These are phyloP conservation scores for Acacia confusa DNA, from an alignment of 306 rosid genomes.

Conservation along the genomic window DNA sequence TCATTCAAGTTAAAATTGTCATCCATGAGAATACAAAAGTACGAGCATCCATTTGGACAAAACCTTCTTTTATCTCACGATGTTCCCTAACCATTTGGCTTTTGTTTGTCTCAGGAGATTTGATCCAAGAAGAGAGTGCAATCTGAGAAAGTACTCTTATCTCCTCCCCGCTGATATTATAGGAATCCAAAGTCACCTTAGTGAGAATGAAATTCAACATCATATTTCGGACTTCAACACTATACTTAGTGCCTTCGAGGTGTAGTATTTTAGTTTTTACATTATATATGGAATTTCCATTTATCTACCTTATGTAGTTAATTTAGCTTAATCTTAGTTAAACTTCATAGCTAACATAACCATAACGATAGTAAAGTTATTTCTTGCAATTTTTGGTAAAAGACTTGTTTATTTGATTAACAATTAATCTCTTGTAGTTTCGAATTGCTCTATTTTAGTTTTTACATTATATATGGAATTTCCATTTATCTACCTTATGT, in stretches of 20 bases:
- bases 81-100: conserved; percentile 12
- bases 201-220: conserved; percentile 51
- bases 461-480: conserved; percentile 8
- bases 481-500: neutral
- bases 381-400: neutral
- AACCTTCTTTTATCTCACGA: neutral
- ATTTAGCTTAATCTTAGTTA: conserved; percentile 1
- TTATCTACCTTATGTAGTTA: conserved; percentile 3
- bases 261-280: conserved; percentile 29
- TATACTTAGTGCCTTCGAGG: conserved; percentile 72
- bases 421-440: neutral
- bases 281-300: conserved; percentile 5
- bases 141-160: conserved; percentile 80
- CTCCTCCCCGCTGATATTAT: conserved; percentile 83
- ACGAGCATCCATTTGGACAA: neutral
- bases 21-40: neutral
- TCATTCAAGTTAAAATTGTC: conserved; percentile 5
- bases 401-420: neutral
- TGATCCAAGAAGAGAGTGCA: conserved; percentile 91
- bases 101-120: conserved; percentile 63
- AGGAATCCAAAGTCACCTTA: conserved; percentile 70
- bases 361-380: neutral
- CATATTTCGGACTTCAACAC: conserved; percentile 80
- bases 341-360: neutral
- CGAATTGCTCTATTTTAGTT: conserved; percentile 5